A percentile compares a stretch with the other conserved stretches of the same genome.
Evolutionary conservation across 1,139 yeast genomes (phyloP).

Genomic region (Kurtzmaniella quercitrusa): DNA sequence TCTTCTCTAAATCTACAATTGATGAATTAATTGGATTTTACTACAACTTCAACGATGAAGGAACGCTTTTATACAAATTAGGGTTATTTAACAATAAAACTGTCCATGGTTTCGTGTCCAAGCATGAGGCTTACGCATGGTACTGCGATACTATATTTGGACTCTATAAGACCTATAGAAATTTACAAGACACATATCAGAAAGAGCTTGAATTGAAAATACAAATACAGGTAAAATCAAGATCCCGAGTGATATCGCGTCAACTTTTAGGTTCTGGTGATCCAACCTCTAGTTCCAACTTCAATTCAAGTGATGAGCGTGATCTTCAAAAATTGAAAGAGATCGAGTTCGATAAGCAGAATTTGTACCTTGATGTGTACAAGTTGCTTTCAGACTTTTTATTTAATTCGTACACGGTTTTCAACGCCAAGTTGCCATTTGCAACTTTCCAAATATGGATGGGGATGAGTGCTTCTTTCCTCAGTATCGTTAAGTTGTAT

Average conservation of each 20-base stretch:
- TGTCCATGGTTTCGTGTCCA: constrained; percentile 32
- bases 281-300: constrained; percentile 7
- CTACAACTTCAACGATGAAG: constrained; percentile 62
- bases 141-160: constrained; percentile 57
- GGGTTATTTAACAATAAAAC: constrained; percentile 41
- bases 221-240: constrained; percentile 36
- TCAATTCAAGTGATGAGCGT: constrained; percentile 16
- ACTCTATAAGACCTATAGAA: constrained; percentile 43
- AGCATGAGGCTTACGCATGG: constrained; percentile 64
- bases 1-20: constrained; percentile 41
- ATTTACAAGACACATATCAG: constrained; percentile 34
- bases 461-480: constrained; percentile 41
- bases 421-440: constrained; percentile 36
- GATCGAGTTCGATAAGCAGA: constrained; percentile 35
- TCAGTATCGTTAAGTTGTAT: constrained; percentile 38
- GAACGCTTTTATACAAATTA: constrained; percentile 50
- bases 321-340: constrained; percentile 27
- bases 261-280: constrained; percentile 26
- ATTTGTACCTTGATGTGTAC: constrained; percentile 39
- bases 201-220: constrained; percentile 42
- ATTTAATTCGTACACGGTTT: constrained; percentile 45
- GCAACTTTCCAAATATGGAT: constrained; percentile 46
- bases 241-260: constrained; percentile 33
- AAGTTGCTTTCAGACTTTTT: constrained; percentile 40
- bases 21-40: constrained; percentile 52